Conservation (phyloP, 306 rosid species). For the Cajanus cajan region DNA sequence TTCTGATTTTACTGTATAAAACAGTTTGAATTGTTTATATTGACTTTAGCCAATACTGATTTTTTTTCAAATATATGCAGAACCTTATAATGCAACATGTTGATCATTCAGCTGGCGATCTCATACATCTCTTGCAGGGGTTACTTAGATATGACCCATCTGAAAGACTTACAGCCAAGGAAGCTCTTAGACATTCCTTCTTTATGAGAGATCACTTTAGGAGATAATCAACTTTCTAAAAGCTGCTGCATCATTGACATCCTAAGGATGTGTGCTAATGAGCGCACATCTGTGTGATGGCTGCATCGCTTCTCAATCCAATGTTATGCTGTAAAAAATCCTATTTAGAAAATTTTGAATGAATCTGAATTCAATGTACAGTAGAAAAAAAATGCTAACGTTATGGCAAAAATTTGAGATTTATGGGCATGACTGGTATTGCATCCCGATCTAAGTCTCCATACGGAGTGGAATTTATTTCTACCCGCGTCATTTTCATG, state of each 20-base stretch:
- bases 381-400: neutral
- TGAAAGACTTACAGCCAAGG: conserved; percentile 64
- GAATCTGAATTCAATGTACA: neutral
- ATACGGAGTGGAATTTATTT: no score
- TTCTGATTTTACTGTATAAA: neutral
- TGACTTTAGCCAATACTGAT: neutral
- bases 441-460: no score
- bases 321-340: neutral
- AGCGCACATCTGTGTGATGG: neutral
- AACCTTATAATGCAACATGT: conserved; percentile 92
- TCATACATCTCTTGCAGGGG: conserved; percentile 87
- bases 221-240: conserved; percentile 33
- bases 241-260: neutral
- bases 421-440: neutral
- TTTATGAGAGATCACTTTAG: conserved; percentile 58
- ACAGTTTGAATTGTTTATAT: neutral
- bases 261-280: neutral
- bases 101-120: conserved; percentile 94
- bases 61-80: conserved; percentile 36
- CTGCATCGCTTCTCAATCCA: neutral
- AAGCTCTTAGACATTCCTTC: conserved; percentile 82
- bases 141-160: conserved; percentile 76
- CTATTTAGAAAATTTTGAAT: neutral
- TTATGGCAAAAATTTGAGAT: neutral
- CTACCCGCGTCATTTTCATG: no score